These are phyloP conservation scores for Irpex sp. DNA, from an alignment of 1,284 basidiomycete species.

Conservation along the genomic window DNA sequence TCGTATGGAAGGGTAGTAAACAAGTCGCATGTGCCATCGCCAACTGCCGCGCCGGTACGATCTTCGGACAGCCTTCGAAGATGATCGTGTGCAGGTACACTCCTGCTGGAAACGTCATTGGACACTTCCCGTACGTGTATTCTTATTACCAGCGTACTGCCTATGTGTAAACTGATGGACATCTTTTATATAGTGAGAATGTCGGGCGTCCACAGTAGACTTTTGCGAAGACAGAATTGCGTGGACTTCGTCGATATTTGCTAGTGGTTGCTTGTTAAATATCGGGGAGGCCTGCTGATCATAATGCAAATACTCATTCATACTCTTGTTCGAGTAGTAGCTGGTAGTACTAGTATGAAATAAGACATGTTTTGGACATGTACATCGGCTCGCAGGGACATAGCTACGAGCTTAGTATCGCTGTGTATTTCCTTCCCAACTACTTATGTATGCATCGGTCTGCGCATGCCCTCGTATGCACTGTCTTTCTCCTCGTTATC, in stretches of 20 bases:
- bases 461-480: too few relatives aligned
- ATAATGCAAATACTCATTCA: too few relatives aligned
- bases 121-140: background rate
- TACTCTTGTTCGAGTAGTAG: too few relatives aligned
- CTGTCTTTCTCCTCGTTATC: too few relatives aligned
- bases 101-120: background rate
- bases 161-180: background rate
- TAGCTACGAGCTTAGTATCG: too few relatives aligned
- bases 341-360: too few relatives aligned
- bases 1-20: slow-evolving; percentile 1
- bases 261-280: too few relatives aligned
- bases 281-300: too few relatives aligned
- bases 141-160: background rate
- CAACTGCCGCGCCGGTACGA: background rate
- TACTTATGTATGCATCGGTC: too few relatives aligned
- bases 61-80: background rate
- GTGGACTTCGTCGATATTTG: background rate
- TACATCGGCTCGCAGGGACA: too few relatives aligned
- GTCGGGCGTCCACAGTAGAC: background rate
- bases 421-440: too few relatives aligned
- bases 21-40: slow-evolving; percentile 1
- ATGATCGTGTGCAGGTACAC: slow-evolving; percentile 1
- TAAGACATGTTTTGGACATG: too few relatives aligned
- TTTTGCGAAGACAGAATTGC: background rate
- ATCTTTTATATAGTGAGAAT: background rate